These are phyloP conservation scores for Elongisporangium anandrum DNA, from an alignment of 352 stramenopile genomes.

Conservation along the genomic window DNA sequence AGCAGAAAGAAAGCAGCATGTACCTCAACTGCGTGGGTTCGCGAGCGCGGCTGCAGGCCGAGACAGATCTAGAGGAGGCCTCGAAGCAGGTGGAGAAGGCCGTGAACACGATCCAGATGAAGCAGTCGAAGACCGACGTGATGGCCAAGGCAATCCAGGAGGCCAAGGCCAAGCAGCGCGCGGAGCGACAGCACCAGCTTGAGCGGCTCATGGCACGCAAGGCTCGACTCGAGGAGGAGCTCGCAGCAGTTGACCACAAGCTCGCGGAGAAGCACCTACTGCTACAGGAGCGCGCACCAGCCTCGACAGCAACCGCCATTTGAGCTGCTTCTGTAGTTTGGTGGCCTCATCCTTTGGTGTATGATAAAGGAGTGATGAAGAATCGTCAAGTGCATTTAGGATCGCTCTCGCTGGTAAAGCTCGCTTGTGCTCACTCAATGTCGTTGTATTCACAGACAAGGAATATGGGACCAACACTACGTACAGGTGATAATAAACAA, in stretches of 20 bases:
- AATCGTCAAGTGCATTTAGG: no score
- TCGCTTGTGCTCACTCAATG: no score
- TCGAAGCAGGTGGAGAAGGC: constrained; percentile 59
- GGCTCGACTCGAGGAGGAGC: constrained; percentile 36
- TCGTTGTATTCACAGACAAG: no score
- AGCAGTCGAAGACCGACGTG: constrained; percentile 34
- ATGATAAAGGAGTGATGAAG: no score
- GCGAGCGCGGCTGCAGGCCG: constrained; percentile 37
- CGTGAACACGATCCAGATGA: constrained; percentile 55
- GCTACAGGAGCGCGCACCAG: constrained; percentile 34
- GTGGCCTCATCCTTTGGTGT: no score
- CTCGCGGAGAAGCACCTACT: constrained; percentile 52
- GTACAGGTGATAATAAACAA: no score
- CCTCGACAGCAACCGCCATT: background rate
- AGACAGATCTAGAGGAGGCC: constrained; percentile 63
- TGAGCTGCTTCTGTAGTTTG: no score
- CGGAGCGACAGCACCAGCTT: constrained; percentile 48
- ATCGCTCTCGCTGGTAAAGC: no score
- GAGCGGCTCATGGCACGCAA: constrained; percentile 53
- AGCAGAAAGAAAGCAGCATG: constrained; percentile 19
- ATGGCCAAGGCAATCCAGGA: constrained; percentile 37
- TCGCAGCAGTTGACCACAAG: constrained; percentile 35
- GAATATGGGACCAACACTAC: no score
- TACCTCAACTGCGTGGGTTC: constrained; percentile 69
- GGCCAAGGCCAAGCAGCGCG: constrained; percentile 23